Base-by-base conservation (phyloP, 169 alveolate genomes). In the Cryptosporidium parvum region DNA sequence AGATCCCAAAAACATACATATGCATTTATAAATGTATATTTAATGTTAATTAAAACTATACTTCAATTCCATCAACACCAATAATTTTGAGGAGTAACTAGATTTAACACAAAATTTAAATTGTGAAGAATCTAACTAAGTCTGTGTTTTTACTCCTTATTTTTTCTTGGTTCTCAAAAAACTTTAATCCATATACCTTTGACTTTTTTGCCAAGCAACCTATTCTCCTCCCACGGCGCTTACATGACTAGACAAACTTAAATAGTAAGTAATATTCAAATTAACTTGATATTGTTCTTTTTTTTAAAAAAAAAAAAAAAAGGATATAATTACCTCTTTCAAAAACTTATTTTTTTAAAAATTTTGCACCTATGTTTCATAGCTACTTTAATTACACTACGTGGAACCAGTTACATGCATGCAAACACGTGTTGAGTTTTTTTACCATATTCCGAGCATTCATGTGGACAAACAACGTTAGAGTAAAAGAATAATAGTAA, bases 171-270 rank as follows among this genome's bases (percentile, higher is more conserved):
- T 56, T 56, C 67, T 56, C 67, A 56, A 56, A 56, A 56, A 0
- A 26, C 39, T 26, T 56, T 56, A 56, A 23, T 56, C 21, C 67
- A 16, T 56, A 56, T 16, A 56, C 67, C 72, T 35, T 65, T 65
- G 72, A 65, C 72, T 65, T 65, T 65, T 65, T n/a, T 35, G 72
- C 72, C 72, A 31, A 33, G 72, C n/a, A 65, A 65, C 31, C 23
- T 65, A 33, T 29, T 65, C 72, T 65, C 72, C 72, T 59, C 72
- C 72, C 72, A 65, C 72, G 72, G 72, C 72, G 72, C 72, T 62
- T 31, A 65, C 72, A 65, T 65, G 72, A 65, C 72, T 65, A 65
- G 72, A 65, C 72, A 65, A 65, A 12, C 51, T 65, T 12, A 26
- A 56, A 56, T n/a, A 56, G 67, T 37, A 65, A 65, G 72, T 65